phyloP scores from a whole-genome alignment of 352 stramenopile species.

The Pythium dissimile region DNA sequence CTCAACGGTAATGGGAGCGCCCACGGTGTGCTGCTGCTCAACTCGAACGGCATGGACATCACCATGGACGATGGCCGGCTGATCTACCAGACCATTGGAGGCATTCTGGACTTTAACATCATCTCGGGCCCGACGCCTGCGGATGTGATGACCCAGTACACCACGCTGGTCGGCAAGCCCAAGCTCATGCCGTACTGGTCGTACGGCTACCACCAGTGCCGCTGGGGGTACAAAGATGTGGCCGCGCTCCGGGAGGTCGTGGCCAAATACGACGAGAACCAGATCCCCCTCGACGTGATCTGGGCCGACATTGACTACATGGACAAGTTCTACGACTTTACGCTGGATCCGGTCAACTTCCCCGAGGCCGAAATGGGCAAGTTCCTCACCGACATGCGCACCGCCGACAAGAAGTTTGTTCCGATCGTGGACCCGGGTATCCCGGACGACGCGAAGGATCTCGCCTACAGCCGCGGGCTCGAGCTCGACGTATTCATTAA shows the following conservation, averaged over 20 bases:
- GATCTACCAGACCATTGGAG: conserved; percentile 47
- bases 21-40: conserved; percentile 51
- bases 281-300: conserved; percentile 46
- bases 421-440: conserved; percentile 86
- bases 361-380: conserved; percentile 23
- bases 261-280: conserved; percentile 31
- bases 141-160: conserved; percentile 49
- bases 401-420: conserved; percentile 56
- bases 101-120: conserved; percentile 58
- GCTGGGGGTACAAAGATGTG: conserved; percentile 35
- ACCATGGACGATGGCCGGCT: conserved; percentile 30
- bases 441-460: conserved; percentile 41
- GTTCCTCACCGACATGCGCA: conserved; percentile 52
- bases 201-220: conserved; percentile 62
- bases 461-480: conserved; percentile 52
- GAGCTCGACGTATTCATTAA: conserved; percentile 78
- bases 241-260: conserved; percentile 22
- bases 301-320: conserved; percentile 68
- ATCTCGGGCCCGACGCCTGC: conserved; percentile 37
- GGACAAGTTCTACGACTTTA: conserved; percentile 53
- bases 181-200: conserved; percentile 59
- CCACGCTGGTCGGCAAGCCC: conserved; percentile 41
- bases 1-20: conserved; percentile 32
- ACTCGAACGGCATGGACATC: conserved; percentile 64
- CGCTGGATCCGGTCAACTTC: conserved; percentile 47